These are phyloP conservation scores for Tuber indicum DNA, from an alignment of 495 filamentous ascomycete species.

Conservation along the genomic window DNA sequence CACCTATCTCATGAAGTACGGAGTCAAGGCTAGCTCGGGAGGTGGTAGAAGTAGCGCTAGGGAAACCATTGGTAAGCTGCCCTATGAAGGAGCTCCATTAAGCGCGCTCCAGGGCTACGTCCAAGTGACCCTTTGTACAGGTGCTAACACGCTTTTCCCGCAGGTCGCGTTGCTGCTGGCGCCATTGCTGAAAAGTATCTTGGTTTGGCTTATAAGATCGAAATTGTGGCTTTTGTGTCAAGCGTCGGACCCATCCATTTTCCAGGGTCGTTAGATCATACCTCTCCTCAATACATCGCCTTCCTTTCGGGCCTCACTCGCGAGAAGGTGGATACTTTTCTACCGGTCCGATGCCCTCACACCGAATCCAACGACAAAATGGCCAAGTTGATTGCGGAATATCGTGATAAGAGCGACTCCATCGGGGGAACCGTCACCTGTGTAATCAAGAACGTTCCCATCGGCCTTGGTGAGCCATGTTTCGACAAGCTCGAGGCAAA, in stretches of 20 bases:
- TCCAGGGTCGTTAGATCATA: conserved; percentile 67
- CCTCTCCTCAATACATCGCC: conserved; percentile 76
- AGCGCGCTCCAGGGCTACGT: not conserved
- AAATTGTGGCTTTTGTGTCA: conserved; percentile 86
- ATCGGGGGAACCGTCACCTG: conserved; percentile 96
- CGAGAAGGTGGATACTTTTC: conserved; percentile 69
- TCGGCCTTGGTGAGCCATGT: conserved; percentile 84
- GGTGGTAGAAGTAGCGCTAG: conserved; percentile 87
- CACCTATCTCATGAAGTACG: conserved; percentile 97
- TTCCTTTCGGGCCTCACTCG: conserved; percentile 70
- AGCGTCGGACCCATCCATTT: conserved; percentile 78
- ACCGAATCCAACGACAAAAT: conserved; percentile 59
- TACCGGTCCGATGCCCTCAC: conserved; percentile 82
- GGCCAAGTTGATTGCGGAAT: conserved; percentile 72
- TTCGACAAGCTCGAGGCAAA: conserved; percentile 96
- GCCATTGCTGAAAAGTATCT: conserved; percentile 94
- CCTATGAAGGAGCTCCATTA: not conserved
- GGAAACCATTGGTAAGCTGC: conserved; percentile 72
- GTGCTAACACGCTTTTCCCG: conserved; percentile 5
- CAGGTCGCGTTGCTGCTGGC: conserved; percentile 81
- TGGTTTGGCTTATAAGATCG: conserved; percentile 66
- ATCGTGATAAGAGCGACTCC: conserved; percentile 75
- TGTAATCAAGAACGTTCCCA: conserved; percentile 83
- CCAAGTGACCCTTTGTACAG: not conserved
- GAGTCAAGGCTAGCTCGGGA: conserved; percentile 86